Base-by-base conservation (phyloP, 106 monocot species). In the Platanthera zijinensis region DNA sequence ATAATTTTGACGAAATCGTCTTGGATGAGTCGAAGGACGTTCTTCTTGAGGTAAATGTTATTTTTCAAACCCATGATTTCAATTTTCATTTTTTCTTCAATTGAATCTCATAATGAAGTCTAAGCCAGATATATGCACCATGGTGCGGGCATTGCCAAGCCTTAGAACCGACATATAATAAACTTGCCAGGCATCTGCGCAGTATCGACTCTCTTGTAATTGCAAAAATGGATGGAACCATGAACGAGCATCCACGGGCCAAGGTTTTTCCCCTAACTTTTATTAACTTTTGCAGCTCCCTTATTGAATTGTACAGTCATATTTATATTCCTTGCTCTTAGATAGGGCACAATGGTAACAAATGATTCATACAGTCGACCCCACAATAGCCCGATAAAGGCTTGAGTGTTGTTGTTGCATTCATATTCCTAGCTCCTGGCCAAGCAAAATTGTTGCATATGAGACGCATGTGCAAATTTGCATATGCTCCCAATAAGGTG, bases 111-210 rank as follows among this genome's bases (percentile, higher is more conserved):
- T 76, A 17, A 70, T 62, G 15, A n/a, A 5, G 9, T 57, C 28
- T 78, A 63, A 28, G 66, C 48, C 86, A 99, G 97, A 80, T 99
- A 21, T 95, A 91, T 84, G 97, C 97, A 30, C 94, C 97, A 75
- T 99, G 97, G 97, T 99, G 97, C 64, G 94, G 97, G 39, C 94
- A 94, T 79, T 99, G 97, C 82, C 89, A 99, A 86, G 74, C 86
- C 70, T 73, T 99, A 14, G 97, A 99, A 71, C 97, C 97, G 63
- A 85, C 78, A 51, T 99, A 99, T 78, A 99, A 99, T 86, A 93
- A 90, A 80, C 93, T 99, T 73, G 94, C 86, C 30, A 94, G 88
- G 80, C 90, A 94, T 84, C 73, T 99, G 4, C 80, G 82, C 7
- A 80, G 85, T 11, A 85, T 99, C 57, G 82, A 86, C 5, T 99